Conservation (phyloP, 2,329 filamentous ascomycete genomes). For the Colletotrichum falcatum region DNA sequence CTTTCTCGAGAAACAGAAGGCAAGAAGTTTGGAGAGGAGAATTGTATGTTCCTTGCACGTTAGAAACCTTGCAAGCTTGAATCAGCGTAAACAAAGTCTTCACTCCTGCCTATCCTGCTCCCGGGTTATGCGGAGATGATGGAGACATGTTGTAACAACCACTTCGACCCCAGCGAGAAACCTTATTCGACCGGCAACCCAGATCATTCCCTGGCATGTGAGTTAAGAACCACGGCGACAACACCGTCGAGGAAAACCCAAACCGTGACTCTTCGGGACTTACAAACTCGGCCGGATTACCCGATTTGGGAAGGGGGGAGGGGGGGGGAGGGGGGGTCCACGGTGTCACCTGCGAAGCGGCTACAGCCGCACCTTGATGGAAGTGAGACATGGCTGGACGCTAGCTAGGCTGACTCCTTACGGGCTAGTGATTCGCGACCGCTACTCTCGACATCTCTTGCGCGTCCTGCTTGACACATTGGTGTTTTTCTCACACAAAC, state of each 20-base stretch:
- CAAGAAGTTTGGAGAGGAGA: background rate
- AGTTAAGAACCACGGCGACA: background rate
- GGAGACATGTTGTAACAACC: background rate
- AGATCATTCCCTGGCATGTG: background rate
- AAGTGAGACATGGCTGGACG: conserved; percentile 26
- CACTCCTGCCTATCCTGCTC: background rate
- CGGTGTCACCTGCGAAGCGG: background rate
- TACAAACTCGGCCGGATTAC: background rate
- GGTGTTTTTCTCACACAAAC: background rate
- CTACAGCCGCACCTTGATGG: conserved; percentile 13
- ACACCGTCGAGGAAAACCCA: background rate
- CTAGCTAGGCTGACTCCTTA: conserved; percentile 4
- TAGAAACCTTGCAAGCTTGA: background rate
- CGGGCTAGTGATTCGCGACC: background rate
- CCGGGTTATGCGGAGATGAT: background rate
- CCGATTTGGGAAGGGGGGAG: too few relatives aligned
- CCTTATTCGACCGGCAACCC: background rate
- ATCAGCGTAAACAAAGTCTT: background rate
- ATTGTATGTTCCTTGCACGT: background rate
- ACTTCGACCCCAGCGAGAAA: background rate
- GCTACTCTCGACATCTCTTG: background rate
- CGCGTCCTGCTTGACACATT: background rate
- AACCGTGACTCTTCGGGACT: background rate
- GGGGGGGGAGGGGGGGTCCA: background rate
- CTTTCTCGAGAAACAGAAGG: background rate